Evolutionary conservation across 495 filamentous ascomycete species (phyloP).

Genomic region (Margaritispora aquatica): DNA sequence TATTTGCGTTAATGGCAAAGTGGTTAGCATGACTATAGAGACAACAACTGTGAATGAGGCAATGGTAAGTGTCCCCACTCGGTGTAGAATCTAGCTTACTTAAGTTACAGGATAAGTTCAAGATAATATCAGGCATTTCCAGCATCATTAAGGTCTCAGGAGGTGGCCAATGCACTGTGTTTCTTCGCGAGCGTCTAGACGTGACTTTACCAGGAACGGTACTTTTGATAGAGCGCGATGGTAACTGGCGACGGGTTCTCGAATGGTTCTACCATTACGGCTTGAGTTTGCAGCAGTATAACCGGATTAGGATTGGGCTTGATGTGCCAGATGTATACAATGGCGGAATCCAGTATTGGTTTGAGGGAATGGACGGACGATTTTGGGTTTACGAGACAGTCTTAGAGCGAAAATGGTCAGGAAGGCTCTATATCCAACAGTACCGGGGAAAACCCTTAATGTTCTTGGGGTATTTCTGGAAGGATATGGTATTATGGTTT

Average conservation of each 20-base stretch:
- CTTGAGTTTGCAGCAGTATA: neutral
- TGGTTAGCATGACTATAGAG: neutral
- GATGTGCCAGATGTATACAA: neutral
- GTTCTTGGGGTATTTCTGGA: neutral
- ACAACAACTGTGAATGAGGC: neutral
- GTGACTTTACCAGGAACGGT: neutral
- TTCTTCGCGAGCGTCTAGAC: neutral
- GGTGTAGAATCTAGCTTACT: neutral
- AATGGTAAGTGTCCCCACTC: neutral
- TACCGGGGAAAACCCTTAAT: neutral
- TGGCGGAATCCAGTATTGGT: neutral
- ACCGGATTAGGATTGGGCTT: neutral
- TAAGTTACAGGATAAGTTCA: neutral
- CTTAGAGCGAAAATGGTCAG: neutral
- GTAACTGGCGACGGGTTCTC: neutral
- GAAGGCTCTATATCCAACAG: neutral
- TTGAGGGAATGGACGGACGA: neutral
- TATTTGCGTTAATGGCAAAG: neutral
- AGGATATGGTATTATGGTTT: neutral
- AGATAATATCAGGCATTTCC: neutral
- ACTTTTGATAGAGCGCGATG: neutral
- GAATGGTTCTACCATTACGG: neutral
- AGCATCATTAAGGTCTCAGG: neutral
- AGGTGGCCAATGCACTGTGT: neutral
- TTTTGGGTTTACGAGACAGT: neutral